Evolutionary conservation across 768 basidiomycete species (phyloP).

Genomic region (Sporobolomyces pararoseus): DNA sequence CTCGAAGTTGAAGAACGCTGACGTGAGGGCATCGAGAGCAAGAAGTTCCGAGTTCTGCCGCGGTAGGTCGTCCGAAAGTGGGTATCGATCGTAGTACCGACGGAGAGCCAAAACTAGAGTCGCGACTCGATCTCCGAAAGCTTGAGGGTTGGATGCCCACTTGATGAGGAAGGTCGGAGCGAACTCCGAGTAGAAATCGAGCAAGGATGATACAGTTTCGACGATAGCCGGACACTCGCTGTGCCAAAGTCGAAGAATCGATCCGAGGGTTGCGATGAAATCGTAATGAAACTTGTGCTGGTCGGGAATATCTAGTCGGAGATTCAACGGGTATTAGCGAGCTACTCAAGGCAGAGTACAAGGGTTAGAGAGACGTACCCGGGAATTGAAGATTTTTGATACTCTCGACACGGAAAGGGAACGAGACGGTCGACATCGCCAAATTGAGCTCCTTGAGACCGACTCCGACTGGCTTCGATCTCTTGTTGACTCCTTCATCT

Average conservation of each 20-base stretch:
- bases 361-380: background rate
- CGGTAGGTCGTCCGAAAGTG: background rate
- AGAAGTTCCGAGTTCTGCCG: too few species aligned
- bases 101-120: background rate
- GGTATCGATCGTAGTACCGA: background rate
- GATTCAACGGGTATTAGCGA: too few species aligned
- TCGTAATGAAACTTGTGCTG: background rate
- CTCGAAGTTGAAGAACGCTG: too few species aligned
- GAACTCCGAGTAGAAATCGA: background rate
- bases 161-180: background rate
- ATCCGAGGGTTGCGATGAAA: background rate
- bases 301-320: background rate
- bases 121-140: background rate
- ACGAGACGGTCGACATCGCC: background rate
- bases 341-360: background rate
- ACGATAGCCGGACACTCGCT: background rate
- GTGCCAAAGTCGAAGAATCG: background rate
- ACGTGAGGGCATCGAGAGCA: too few species aligned
- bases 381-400: background rate
- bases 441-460: background rate
- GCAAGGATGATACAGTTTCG: background rate
- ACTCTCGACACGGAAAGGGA: background rate
- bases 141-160: background rate
- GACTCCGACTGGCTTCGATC: background rate
- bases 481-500: background rate